These are phyloP conservation scores for Microdochium bolleyi DNA, from an alignment of 2,329 filamentous ascomycete genomes.

Conservation along the genomic window DNA sequence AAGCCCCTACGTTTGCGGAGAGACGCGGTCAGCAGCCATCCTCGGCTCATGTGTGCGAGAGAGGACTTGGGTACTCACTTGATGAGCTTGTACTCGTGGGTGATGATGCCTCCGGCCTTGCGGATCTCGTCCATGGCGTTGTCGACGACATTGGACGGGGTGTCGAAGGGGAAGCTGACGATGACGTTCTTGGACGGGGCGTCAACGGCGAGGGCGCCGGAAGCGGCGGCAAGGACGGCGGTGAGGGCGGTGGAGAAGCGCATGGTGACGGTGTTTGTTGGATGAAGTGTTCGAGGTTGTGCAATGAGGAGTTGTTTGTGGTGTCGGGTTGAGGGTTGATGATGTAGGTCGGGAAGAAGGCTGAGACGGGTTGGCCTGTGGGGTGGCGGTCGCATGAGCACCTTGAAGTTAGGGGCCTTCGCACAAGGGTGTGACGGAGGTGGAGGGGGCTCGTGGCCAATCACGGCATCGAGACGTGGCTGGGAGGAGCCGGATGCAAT, in stretches of 20 bases:
- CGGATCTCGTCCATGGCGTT: constrained; percentile 65
- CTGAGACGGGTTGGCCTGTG: neutral
- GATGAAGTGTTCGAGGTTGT: neutral
- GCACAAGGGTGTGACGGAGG: neutral
- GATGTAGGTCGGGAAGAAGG: neutral
- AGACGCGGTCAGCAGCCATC: neutral
- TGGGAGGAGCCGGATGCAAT: neutral
- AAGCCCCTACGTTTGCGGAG: constrained; percentile 73
- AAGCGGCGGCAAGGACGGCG: constrained; percentile 47
- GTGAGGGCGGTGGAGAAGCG: constrained; percentile 48
- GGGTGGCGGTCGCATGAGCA: neutral
- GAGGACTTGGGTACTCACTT: constrained; percentile 43
- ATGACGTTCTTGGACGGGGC: constrained; percentile 62
- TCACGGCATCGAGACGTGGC: too few relatives aligned
- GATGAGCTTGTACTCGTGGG: constrained; percentile 64
- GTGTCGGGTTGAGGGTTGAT: neutral
- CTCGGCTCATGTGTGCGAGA: neutral
- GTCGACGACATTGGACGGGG: constrained; percentile 58
- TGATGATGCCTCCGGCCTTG: constrained; percentile 67
- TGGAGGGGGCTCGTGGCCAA: neutral
- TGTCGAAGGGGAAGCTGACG: constrained; percentile 65
- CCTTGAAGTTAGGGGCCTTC: neutral
- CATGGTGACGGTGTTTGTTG: constrained; percentile 40
- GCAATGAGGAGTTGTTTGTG: neutral
- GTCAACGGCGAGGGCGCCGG: constrained; percentile 55